phyloP scores from a whole-genome alignment of 164 flowering plant species.

The Stephania yunnanensis region DNA sequence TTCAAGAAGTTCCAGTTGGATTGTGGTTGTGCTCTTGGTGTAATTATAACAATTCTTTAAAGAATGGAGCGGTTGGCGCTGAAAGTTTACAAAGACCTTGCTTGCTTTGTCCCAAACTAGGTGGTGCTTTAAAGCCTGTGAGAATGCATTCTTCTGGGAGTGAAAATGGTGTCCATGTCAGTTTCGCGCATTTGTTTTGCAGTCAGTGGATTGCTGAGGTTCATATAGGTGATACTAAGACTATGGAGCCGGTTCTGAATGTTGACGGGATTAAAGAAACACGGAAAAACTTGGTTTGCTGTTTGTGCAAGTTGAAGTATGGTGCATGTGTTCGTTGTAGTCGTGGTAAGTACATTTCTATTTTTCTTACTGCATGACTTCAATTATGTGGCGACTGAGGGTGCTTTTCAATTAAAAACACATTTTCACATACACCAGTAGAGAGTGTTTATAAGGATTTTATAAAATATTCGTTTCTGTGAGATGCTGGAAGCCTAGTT shows the following conservation, averaged over 20 bases:
- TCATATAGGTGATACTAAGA: conserved; percentile 48
- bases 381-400: background rate
- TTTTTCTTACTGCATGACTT: conserved; percentile 9
- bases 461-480: background rate
- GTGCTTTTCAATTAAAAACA: conserved; percentile 1
- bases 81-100: conserved; percentile 36
- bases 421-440: background rate
- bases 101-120: conserved; percentile 70
- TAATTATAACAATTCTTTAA: conserved; percentile 24
- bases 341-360: conserved; percentile 67
- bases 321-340: conserved; percentile 94
- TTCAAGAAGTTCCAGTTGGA: conserved; percentile 37
- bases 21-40: conserved; percentile 93
- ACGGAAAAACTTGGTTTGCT: conserved; percentile 56
- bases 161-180: conserved; percentile 24
- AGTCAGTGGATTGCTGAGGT: conserved; percentile 89
- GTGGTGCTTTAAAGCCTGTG: conserved; percentile 82
- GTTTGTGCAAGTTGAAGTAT: conserved; percentile 73
- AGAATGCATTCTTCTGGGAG: conserved; percentile 17
- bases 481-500: background rate
- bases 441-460: background rate
- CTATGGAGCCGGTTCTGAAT: conserved; percentile 84
- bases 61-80: conserved; percentile 10
- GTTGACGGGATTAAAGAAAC: conserved; percentile 60
- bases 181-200: conserved; percentile 86